phyloP scores from a whole-genome alignment of 306 rosid genomes.

The Cicer judaicum region DNA sequence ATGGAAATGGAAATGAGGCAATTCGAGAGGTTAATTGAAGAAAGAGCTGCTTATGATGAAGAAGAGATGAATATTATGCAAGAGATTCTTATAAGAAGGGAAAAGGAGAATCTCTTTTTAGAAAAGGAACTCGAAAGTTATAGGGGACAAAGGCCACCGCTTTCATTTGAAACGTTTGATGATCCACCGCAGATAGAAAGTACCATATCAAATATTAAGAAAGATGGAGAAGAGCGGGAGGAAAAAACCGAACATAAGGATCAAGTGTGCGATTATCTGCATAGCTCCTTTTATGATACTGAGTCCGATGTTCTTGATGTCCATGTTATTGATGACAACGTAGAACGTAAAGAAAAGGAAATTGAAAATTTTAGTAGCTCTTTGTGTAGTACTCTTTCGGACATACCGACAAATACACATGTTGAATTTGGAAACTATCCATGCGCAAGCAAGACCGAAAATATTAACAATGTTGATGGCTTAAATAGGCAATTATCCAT shows the following conservation, averaged over 20 bases:
- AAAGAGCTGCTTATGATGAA: slow-evolving; percentile 78
- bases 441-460: slow-evolving; percentile 30
- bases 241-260: slow-evolving; percentile 38
- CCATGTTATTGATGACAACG: slow-evolving; percentile 68
- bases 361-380: slow-evolving; percentile 43
- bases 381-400: slow-evolving; percentile 40
- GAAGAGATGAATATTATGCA: slow-evolving; percentile 81
- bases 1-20: slow-evolving; percentile 79
- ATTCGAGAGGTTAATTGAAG: slow-evolving; percentile 79
- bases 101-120: slow-evolving; percentile 73
- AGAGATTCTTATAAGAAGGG: slow-evolving; percentile 84
- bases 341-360: slow-evolving; percentile 47
- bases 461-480: slow-evolving; percentile 19
- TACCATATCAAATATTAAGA: slow-evolving; percentile 30
- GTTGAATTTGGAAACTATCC: slow-evolving; percentile 35
- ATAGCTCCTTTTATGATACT: slow-evolving; percentile 49
- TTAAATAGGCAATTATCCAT: not conserved
- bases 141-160: slow-evolving; percentile 46
- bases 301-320: slow-evolving; percentile 66
- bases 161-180: slow-evolving; percentile 46
- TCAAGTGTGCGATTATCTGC: slow-evolving; percentile 37
- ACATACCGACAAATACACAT: slow-evolving; percentile 37
- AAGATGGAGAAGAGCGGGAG: slow-evolving; percentile 44
- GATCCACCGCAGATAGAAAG: slow-evolving; percentile 44
- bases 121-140: slow-evolving; percentile 78